A percentile compares a stretch with the other conserved stretches of the same genome.
These are phyloP conservation scores for Scutellaria barbata DNA, from an alignment of 257 asterid species.

Conservation along the genomic window DNA sequence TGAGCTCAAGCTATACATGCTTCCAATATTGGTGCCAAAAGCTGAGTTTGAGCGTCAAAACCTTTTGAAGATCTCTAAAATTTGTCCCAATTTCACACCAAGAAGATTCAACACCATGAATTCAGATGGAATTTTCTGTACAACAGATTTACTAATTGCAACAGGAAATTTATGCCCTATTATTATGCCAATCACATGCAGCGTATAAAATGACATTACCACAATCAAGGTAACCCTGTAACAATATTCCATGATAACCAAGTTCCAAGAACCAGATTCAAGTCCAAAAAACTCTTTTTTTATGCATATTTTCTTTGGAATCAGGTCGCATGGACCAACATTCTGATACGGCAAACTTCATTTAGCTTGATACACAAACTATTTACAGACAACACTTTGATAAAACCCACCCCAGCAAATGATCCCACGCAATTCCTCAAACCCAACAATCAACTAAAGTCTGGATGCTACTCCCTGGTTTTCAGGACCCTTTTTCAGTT, in stretches of 20 bases:
- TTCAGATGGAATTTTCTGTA: not conserved
- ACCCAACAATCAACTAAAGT: conserved; percentile 23
- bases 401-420: conserved; percentile 27
- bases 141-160: not conserved
- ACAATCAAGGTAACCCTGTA: conserved; percentile 10
- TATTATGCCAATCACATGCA: not conserved
- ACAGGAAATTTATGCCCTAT: not conserved
- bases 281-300: not conserved
- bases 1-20: no score
- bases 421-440: conserved; percentile 16
- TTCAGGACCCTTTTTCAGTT: conserved; percentile 14
- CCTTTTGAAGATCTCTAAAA: no score
- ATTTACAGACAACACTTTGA: conserved; percentile 45
- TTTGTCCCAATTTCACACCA: not conserved
- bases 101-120: not conserved
- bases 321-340: conserved; percentile 28
- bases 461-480: conserved; percentile 6
- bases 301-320: conserved; percentile 13
- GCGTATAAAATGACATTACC: not conserved
- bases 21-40: no score
- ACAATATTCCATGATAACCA: conserved; percentile 15
- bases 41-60: no score
- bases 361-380: conserved; percentile 29
- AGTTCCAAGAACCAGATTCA: conserved; percentile 24
- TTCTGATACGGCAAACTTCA: conserved; percentile 28